Base-by-base conservation (phyloP, 2,329 filamentous ascomycete genomes). In the Ophiostoma angusticollis region DNA sequence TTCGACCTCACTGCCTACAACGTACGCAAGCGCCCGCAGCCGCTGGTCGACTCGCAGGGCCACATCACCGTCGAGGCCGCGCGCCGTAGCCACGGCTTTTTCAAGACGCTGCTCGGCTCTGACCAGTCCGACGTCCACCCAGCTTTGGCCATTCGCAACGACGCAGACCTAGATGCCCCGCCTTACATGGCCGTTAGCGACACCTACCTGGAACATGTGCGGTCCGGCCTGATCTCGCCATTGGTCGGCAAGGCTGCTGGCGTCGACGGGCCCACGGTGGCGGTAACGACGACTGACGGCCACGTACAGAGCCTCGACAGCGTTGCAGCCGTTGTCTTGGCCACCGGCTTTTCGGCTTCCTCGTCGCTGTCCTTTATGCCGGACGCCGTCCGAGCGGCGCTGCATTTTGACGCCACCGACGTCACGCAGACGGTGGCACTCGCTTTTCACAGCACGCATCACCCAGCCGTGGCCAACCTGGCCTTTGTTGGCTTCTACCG, bases 401-500 rank as follows among this genome's bases (percentile, higher is more conserved):
- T 93, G 2, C 61, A 74, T 6, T 70, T 80, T 49, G 71, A 74
- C 2, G 55, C 70, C 0, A 50, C 54, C 0, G 68, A 74, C 43
- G 54, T 61, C 13, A 67, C 69, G 35, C 66, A 78, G n/a, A 76
- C 78, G 0, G 54, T 84, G 1, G 70, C 80, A 0, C 63, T 91
- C 1, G 74, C 79, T 17, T 77, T 80, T 35, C 78, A 83, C 46
- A 73, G 72, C 1, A 78, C 77, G 0, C 63, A 78, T 40, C 72
- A 78, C 42, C 67, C 70, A 0, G 59, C 64, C 0, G 56, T 86
- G 0, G 70, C 78, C 0, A 71, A 70, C 6, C 59, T 91, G 0
- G 83, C 81, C 0, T 87, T 91, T 50, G 78, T 91, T 1, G 84
- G 84, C 1, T 85, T 86, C 57, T 93, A 93, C 52, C 72, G 84